Conservation (phyloP, 352 stramenopile species). For the Pythium aquatile region DNA sequence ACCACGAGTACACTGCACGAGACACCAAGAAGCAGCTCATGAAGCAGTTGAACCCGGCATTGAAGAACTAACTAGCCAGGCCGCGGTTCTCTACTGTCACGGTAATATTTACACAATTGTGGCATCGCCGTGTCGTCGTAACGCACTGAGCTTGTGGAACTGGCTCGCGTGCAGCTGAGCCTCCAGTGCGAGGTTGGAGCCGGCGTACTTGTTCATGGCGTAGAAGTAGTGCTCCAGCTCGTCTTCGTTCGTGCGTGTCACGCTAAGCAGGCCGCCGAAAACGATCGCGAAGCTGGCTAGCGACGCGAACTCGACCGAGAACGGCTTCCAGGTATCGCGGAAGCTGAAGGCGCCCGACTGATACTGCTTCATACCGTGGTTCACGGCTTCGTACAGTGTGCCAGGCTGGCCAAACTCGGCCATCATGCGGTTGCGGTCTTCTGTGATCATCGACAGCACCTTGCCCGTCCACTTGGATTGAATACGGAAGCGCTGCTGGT, state of each 20-base stretch:
- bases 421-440: slow-evolving; percentile 55
- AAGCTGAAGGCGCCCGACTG: slow-evolving; percentile 29
- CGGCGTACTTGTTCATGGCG: slow-evolving; percentile 15
- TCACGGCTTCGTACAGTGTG: slow-evolving; percentile 43
- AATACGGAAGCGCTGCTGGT: slow-evolving; percentile 46
- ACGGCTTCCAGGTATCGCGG: slow-evolving; percentile 40
- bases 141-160: slow-evolving; percentile 32
- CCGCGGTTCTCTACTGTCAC: background rate
- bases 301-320: slow-evolving; percentile 37
- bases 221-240: slow-evolving; percentile 23
- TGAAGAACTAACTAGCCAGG: slow-evolving; percentile 17
- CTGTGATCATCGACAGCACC: slow-evolving; percentile 51
- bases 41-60: slow-evolving; percentile 27
- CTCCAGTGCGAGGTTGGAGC: slow-evolving; percentile 38
- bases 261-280: slow-evolving; percentile 37
- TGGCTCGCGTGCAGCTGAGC: slow-evolving; percentile 38
- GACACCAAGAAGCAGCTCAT: slow-evolving; percentile 51
- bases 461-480: slow-evolving; percentile 46
- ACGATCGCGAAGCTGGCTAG: slow-evolving; percentile 41
- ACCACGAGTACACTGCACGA: slow-evolving; percentile 45
- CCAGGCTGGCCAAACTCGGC: slow-evolving; percentile 37
- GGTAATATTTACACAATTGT: slow-evolving; percentile 29
- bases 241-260: slow-evolving; percentile 28
- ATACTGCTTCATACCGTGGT: slow-evolving; percentile 37
- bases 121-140: slow-evolving; percentile 38